Percentiles rank a stretch among this genome's conserved stretches.
Conservation (phyloP, 208 protist genomes). For the Trypanosoma rangeli region DNA sequence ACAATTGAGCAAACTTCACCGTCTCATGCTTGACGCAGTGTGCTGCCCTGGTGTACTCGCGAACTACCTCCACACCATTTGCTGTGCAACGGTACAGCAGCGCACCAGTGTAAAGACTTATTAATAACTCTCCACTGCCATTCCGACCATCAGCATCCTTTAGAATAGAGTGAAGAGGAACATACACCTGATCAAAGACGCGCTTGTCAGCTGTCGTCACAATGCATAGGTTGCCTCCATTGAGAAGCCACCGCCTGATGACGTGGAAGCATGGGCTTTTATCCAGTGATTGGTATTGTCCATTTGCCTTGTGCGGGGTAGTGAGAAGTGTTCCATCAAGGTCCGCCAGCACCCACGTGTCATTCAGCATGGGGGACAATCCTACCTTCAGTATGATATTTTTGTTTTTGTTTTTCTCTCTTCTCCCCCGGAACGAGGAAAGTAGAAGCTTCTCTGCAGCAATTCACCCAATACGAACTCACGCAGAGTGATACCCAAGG, state of each 20-base stretch:
- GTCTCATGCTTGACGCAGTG: conserved; percentile 45
- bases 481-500: too few relatives aligned
- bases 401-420: too few relatives aligned
- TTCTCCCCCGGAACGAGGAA: too few relatives aligned
- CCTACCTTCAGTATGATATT: neutral
- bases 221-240: conserved; percentile 79
- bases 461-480: too few relatives aligned
- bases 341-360: conserved; percentile 78
- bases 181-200: conserved; percentile 72
- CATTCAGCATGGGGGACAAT: conserved; percentile 41
- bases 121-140: conserved; percentile 57
- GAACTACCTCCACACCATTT: conserved; percentile 43
- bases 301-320: conserved; percentile 85
- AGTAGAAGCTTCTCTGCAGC: too few relatives aligned
- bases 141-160: neutral
- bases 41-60: conserved; percentile 47
- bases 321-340: conserved; percentile 83
- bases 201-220: conserved; percentile 79
- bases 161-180: conserved; percentile 47
- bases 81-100: conserved; percentile 73
- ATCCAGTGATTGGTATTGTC: conserved; percentile 62
- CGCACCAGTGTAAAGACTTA: conserved; percentile 80
- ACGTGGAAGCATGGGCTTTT: conserved; percentile 58
- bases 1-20: neutral
- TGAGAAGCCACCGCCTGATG: conserved; percentile 59